phyloP scores from a whole-genome alignment of 306 rosid species.

The Cucurbita ficifolia region DNA sequence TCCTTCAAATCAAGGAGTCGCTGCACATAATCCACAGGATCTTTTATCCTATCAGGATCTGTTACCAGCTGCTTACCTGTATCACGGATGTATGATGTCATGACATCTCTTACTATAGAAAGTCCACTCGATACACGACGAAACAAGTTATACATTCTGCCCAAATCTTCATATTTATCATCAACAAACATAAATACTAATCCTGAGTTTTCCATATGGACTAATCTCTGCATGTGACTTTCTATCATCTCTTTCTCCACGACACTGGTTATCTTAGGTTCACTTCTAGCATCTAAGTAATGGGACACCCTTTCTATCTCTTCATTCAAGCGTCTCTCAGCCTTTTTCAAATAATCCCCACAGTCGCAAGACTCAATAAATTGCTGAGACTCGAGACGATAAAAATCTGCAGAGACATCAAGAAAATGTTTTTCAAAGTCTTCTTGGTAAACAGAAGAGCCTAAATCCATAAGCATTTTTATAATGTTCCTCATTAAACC shows the following conservation, averaged over 20 bases:
- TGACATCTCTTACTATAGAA: constrained; percentile 43
- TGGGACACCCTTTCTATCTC: constrained; percentile 83
- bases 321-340: constrained; percentile 64
- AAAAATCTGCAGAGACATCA: constrained; percentile 63
- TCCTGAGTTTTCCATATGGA: constrained; percentile 74
- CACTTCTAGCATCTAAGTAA: constrained; percentile 65
- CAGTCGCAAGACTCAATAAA: constrained; percentile 68
- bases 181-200: constrained; percentile 65
- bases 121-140: constrained; percentile 52
- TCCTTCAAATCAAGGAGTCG: constrained; percentile 69
- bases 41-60: constrained; percentile 72
- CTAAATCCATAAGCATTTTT: constrained; percentile 73
- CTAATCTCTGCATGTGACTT: constrained; percentile 65
- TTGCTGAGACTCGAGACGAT: constrained; percentile 48
- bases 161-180: constrained; percentile 64
- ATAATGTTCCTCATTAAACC: constrained; percentile 52
- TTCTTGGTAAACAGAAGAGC: constrained; percentile 52
- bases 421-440: constrained; percentile 65
- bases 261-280: constrained; percentile 51
- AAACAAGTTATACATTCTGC: constrained; percentile 66
- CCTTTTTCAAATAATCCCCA: constrained; percentile 66
- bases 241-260: constrained; percentile 76
- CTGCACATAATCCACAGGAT: constrained; percentile 73
- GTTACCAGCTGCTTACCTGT: constrained; percentile 66
- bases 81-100: constrained; percentile 63